Evolutionary conservation across 129 eudicot species (phyloP).

Genomic region (Flaveria sonorensis): DNA sequence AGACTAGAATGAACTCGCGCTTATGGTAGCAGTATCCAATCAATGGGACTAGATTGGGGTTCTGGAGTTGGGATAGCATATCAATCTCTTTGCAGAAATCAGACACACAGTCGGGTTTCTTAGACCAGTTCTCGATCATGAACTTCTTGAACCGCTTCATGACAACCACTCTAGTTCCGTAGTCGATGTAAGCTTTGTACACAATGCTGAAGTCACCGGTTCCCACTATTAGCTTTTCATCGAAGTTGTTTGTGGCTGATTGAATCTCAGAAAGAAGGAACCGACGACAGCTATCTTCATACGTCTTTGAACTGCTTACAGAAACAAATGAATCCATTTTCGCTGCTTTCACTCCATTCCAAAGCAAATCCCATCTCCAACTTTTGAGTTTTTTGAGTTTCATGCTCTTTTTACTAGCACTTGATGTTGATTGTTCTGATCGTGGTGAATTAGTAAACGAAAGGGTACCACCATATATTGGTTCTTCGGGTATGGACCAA

Average conservation of each 20-base stretch:
- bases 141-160: conserved; percentile 36
- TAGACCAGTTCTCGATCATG: conserved; percentile 33
- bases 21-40: conserved; percentile 40
- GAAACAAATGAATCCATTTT: conserved; percentile 38
- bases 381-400: conserved; percentile 33
- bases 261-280: conserved; percentile 37
- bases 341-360: conserved; percentile 34
- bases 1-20: conserved; percentile 35
- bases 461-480: not conserved
- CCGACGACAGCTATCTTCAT: conserved; percentile 27
- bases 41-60: conserved; percentile 32
- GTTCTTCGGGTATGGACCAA: conserved; percentile 41
- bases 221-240: conserved; percentile 38
- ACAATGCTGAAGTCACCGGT: conserved; percentile 27
- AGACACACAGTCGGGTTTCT: conserved; percentile 9
- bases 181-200: conserved; percentile 41
- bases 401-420: conserved; percentile 27
- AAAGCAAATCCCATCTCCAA: conserved; percentile 47
- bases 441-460: conserved; percentile 13
- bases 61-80: conserved; percentile 19
- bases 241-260: conserved; percentile 35
- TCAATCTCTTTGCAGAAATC: conserved; percentile 41
- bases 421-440: conserved; percentile 32
- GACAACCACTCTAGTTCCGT: conserved; percentile 28
- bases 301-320: conserved; percentile 31